Conservation (phyloP, 164 flowering plant species). For the Vitis vinifera region DNA sequence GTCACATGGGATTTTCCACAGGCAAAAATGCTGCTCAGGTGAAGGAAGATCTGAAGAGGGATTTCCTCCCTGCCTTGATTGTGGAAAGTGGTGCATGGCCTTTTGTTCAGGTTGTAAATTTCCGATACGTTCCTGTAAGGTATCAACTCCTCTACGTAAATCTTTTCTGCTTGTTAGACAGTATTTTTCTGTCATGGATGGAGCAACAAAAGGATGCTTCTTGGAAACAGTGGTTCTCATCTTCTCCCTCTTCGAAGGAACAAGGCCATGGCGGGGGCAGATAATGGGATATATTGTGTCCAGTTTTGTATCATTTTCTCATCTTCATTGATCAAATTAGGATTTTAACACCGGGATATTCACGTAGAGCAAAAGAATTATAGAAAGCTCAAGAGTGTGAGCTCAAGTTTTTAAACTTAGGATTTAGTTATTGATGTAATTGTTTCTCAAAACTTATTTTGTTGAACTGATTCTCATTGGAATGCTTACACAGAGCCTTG, state of each 20-base stretch:
- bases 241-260: slow-evolving; percentile 35
- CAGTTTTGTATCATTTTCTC: too few species aligned
- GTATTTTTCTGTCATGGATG: slow-evolving; percentile 76
- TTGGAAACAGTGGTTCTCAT: slow-evolving; percentile 44
- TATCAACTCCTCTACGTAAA: slow-evolving; percentile 92
- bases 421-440: too few species aligned
- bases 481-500: too few species aligned
- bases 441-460: too few species aligned
- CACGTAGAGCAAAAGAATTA: too few species aligned
- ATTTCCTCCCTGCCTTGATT: slow-evolving; percentile 83
- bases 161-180: slow-evolving; percentile 84
- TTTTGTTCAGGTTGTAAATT: slow-evolving; percentile 73
- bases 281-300: neutral
- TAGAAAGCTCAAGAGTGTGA: too few species aligned
- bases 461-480: too few species aligned
- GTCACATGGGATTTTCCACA: slow-evolving; percentile 76
- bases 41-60: slow-evolving; percentile 86
- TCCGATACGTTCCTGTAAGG: slow-evolving; percentile 77
- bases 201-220: slow-evolving; percentile 86
- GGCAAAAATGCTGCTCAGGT: slow-evolving; percentile 71
- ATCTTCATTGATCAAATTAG: too few species aligned
- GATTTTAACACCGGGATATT: too few species aligned
- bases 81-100: slow-evolving; percentile 90
- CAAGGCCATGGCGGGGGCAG: slow-evolving; percentile 25
- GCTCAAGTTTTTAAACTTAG: too few species aligned